A percentile compares a stretch with the other conserved stretches of the same genome.
Conservation (phyloP, 192 early-diverging fungal genomes). For the Coemansia sp. region DNA sequence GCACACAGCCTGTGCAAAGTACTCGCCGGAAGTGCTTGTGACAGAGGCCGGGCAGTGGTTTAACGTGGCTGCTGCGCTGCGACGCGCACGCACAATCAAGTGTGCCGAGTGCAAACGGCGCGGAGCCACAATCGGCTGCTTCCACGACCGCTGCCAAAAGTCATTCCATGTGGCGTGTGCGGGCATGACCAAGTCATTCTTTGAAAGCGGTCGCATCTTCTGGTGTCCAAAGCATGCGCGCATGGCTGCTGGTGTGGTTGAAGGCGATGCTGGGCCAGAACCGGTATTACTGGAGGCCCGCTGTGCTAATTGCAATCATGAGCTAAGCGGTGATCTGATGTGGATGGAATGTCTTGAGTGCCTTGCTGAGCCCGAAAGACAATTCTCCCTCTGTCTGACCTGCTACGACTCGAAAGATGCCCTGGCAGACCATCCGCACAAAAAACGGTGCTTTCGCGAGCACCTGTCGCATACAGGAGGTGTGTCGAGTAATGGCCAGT, state of each 20-base stretch:
- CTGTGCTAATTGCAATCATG: constrained; percentile 35
- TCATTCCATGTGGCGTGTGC: constrained; percentile 85
- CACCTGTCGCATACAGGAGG: constrained; percentile 22
- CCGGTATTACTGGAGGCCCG: constrained; percentile 36
- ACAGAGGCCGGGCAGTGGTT: constrained; percentile 72
- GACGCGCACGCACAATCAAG: constrained; percentile 70
- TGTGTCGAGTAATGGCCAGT: constrained; percentile 11
- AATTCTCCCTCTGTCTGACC: constrained; percentile 41
- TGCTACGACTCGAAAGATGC: constrained; percentile 51
- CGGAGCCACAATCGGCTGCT: constrained; percentile 87
- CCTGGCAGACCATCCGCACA: constrained; percentile 49
- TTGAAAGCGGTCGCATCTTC: constrained; percentile 79
- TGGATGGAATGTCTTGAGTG: constrained; percentile 53
- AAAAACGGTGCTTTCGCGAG: constrained; percentile 56
- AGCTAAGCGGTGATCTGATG: constrained; percentile 39
- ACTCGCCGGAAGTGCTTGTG: constrained; percentile 81
- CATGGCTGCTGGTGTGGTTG: neutral
- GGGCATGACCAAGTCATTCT: constrained; percentile 64
- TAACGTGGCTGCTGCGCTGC: constrained; percentile 77
- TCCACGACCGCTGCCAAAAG: constrained; percentile 76
- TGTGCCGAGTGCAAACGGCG: constrained; percentile 74
- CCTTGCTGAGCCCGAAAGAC: constrained; percentile 19
- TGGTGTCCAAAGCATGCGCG: constrained; percentile 82
- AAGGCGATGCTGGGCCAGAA: neutral
- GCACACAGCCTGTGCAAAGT: constrained; percentile 79